Base-by-base conservation (phyloP, 495 filamentous ascomycete species). In the Podospora pseudocomata region DNA sequence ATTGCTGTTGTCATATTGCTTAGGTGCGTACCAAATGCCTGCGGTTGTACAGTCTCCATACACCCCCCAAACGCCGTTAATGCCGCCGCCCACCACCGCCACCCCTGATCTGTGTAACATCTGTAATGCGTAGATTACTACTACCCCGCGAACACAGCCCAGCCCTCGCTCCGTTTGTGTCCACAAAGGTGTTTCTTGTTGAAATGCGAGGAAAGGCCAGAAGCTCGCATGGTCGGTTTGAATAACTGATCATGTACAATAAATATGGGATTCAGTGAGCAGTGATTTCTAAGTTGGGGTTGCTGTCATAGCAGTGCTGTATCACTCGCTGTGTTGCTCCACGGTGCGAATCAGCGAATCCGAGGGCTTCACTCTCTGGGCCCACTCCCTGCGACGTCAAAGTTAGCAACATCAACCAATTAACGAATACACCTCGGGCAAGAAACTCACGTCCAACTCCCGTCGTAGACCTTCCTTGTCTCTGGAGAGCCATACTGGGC, bases 401-500 rank as follows among this genome's bases (percentile, higher is more conserved):
- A 28, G 26, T 76, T 65, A 77, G 71, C 39, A 60, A 27, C 4
- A 20, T 11, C 54, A 23, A 54, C n/a, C 44, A 5, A 23, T 13
- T 2, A n/a, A 18, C 19, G 11, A n/a, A 2, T 6, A 26, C 4
- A 1, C 15, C 62, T 20, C 7, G 26, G 18, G 39, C 13, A 11
- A 16, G n/a, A 6, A n/a, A 92, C 92, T 90, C 77, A 96, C 91
- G 94, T 97, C 95, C 95, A 98, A 73, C 93, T 97, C 18, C 95
- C 95, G 83, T 98, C 95, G 76, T 99, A 99, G 28, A 97, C 82
- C 73, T 86, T 89, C 68, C 91, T 87, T 56, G 87, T 88, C 49
- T 87, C 84, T 6, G 87, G 81, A 44, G 86, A 80, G 15, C 89
- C 90, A 74, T 86, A 92, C 26, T 89, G 90, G 19, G 94, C 93